Conservation (phyloP, 495 filamentous ascomycete species). For the Talaromyces nanjingensis region DNA sequence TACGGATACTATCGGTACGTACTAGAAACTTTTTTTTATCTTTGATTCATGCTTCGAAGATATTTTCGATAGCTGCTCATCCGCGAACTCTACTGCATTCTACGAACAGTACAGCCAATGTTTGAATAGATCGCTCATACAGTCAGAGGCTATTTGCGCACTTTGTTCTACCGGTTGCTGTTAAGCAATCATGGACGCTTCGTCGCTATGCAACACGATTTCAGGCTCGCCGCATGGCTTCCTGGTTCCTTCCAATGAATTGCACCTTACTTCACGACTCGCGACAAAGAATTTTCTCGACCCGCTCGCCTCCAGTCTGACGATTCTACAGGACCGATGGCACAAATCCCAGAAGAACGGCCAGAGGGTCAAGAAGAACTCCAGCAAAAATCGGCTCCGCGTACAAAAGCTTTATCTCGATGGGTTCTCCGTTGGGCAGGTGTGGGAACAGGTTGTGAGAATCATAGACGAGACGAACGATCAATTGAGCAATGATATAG, state of each 20-base stretch:
- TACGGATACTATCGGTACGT: background rate
- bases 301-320: slow-evolving; percentile 61
- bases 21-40: background rate
- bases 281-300: slow-evolving; percentile 73
- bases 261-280: slow-evolving; percentile 58
- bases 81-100: background rate
- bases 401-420: slow-evolving; percentile 74
- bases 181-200: background rate
- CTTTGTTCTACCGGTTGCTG: background rate
- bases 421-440: slow-evolving; percentile 80
- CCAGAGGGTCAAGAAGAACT: slow-evolving; percentile 44
- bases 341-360: slow-evolving; percentile 57
- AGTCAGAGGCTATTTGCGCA: background rate
- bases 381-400: slow-evolving; percentile 44
- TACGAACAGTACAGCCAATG: background rate
- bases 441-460: slow-evolving; percentile 88
- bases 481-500: slow-evolving; percentile 33
- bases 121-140: background rate
- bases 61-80: background rate
- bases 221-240: slow-evolving; percentile 46
- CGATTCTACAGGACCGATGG: slow-evolving; percentile 54
- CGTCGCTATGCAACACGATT: slow-evolving; percentile 2
- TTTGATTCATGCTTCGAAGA: background rate
- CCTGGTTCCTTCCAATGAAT: slow-evolving; percentile 55
- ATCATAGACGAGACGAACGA: slow-evolving; percentile 56